Base-by-base conservation (phyloP, 345 rosid species). In the Clausena lansium region DNA sequence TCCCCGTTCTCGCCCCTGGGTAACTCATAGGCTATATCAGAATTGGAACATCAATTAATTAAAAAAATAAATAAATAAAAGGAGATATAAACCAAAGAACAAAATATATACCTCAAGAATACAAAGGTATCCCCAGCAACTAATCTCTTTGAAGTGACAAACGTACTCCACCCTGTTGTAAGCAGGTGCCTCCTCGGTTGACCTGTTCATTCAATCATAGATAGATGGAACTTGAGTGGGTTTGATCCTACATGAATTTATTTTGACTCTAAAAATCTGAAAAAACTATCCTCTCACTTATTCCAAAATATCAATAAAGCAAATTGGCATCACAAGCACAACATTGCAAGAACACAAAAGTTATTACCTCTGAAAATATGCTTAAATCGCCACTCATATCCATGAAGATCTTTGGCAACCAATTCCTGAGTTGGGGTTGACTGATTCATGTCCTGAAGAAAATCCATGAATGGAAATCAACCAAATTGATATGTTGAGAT, bases 141-240 rank as follows among this genome's bases (percentile, higher is more conserved):
- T 78, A 96, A 84, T 88, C 88, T 89, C 87, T 94, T 96, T 17
- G 97, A 91, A 72, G 97, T 85, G 55, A 96, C 97, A 82, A 94
- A 96, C 11, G 95, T 90, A 84, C 98, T 96, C 99, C 98, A 96
- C 27, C 98, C 99, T 0, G 99, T 94, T 19, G 97, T 94, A 67
- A 96, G 90, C 79, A 94, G 84, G 83, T 96, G 99, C 81, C 99
- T 91, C 79, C 95, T 86, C 22, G 99, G 99, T 78, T 91, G 96
- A 72, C 99, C 99, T 95, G 80, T 83, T 81, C 61, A 79, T 57
- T 64, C n/a, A 60, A 33, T 52, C 58, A 72, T 58, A 74, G 55
- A 79, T 30, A 71, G 58, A 68, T 19, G 38, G 69, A 79, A 63
- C n/a, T 22, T 19, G 13, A 61, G 15, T n/a, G 11, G 28, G 61